Evolutionary conservation across 164 flowering plant genomes (phyloP).

Genomic region (Saururus chinensis): DNA sequence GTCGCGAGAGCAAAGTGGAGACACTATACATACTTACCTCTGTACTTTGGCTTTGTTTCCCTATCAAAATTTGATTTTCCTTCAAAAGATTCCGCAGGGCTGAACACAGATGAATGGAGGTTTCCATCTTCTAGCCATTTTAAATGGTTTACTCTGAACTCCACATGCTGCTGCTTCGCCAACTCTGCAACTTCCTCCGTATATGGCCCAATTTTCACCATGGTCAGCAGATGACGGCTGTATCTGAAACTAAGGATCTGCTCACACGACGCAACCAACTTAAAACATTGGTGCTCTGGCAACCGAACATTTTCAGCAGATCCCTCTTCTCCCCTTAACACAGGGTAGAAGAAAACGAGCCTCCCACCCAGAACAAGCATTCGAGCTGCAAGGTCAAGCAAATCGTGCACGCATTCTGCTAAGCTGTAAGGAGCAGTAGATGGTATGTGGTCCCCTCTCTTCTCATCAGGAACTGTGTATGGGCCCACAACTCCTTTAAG

Average conservation of each 20-base stretch:
- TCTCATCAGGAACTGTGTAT: slow-evolving; percentile 83
- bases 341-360: slow-evolving; percentile 88
- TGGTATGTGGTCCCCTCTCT: slow-evolving; percentile 84
- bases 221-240: slow-evolving; percentile 77
- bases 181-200: slow-evolving; percentile 52
- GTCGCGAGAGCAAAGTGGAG: background rate
- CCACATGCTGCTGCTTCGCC: slow-evolving; percentile 60
- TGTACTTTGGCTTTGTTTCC: slow-evolving; percentile 72
- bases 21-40: slow-evolving; percentile 82
- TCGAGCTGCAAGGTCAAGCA: slow-evolving; percentile 77
- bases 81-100: slow-evolving; percentile 26
- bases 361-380: slow-evolving; percentile 89
- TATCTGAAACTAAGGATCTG: slow-evolving; percentile 92
- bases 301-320: slow-evolving; percentile 28
- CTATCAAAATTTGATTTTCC: slow-evolving; percentile 28
- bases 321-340: slow-evolving; percentile 50
- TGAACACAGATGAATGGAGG: slow-evolving; percentile 81
- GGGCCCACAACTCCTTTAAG: slow-evolving; percentile 65
- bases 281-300: slow-evolving; percentile 82
- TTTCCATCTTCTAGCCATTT: slow-evolving; percentile 97
- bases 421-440: slow-evolving; percentile 91
- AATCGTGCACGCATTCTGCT: slow-evolving; percentile 86
- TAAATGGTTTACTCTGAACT: slow-evolving; percentile 78
- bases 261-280: slow-evolving; percentile 52
- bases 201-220: slow-evolving; percentile 67